phyloP scores from a whole-genome alignment of 371 early-diverging fungal genomes.

The Phascolomyces articulosus region DNA sequence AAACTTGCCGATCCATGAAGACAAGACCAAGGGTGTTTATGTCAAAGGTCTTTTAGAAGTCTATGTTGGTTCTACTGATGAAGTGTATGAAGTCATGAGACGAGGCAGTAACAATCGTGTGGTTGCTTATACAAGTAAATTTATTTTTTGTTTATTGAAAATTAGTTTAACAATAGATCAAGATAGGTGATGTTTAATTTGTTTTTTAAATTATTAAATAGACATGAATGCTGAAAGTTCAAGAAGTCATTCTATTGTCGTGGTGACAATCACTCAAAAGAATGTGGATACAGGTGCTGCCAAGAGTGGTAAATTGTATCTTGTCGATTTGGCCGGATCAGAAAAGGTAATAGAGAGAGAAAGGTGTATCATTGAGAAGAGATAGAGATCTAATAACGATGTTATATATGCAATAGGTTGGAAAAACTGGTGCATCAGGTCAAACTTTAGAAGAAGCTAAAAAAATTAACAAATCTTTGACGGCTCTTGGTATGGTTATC shows the following conservation, averaged over 20 bases:
- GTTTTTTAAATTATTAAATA: constrained; percentile 17
- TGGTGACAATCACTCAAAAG: constrained; percentile 91
- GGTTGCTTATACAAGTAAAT: constrained; percentile 86
- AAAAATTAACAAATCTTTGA: constrained; percentile 99
- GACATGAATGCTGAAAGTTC: constrained; percentile 98
- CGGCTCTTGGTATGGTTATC: constrained; percentile 98
- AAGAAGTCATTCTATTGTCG: constrained; percentile 96
- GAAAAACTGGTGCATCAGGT: constrained; percentile 97
- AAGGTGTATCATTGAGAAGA: too few species aligned
- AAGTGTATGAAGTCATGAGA: constrained; percentile 94
- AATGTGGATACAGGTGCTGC: constrained; percentile 85
- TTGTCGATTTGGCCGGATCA: constrained; percentile 99
- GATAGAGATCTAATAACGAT: too few species aligned
- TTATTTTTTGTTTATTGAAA: too few species aligned
- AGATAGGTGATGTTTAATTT: not conserved
- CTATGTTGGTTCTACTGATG: constrained; percentile 88
- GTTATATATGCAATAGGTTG: constrained; percentile 49
- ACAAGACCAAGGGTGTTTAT: constrained; percentile 91
- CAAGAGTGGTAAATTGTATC: constrained; percentile 88
- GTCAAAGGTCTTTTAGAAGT: constrained; percentile 95
- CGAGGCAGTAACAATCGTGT: constrained; percentile 88
- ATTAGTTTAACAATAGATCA: too few species aligned
- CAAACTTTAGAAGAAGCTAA: constrained; percentile 99
- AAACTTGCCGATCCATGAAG: constrained; percentile 94
- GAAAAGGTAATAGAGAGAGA: constrained; percentile 94